Evolutionary conservation across 2,329 filamentous ascomycete species (phyloP).

Genomic region (Didymellaceae sp.): DNA sequence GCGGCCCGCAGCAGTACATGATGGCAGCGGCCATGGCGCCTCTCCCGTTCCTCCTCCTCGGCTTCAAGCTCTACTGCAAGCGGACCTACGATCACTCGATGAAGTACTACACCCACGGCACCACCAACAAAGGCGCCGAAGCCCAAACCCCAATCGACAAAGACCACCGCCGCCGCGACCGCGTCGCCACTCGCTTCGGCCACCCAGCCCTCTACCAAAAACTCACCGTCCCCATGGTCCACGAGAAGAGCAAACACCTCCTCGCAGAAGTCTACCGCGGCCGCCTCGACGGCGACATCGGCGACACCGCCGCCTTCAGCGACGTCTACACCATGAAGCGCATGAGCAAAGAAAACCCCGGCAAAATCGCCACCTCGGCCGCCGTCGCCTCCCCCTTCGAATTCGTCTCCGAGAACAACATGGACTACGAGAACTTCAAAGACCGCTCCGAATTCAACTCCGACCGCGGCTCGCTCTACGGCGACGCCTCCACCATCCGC

Average conservation of each 20-base stretch:
- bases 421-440: constrained; percentile 93
- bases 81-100: constrained; percentile 78
- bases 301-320: constrained; percentile 74
- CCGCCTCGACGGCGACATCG: constrained; percentile 68
- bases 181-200: constrained; percentile 76
- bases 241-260: constrained; percentile 85
- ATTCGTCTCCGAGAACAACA: constrained; percentile 81
- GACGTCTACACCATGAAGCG: constrained; percentile 80
- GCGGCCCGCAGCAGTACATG: constrained; percentile 48
- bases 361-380: constrained; percentile 52
- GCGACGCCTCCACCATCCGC: constrained; percentile 64
- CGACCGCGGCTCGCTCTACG: constrained; percentile 70
- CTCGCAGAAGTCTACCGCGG: constrained; percentile 87
- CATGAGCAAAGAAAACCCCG: constrained; percentile 70
- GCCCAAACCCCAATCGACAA: constrained; percentile 49
- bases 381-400: constrained; percentile 71
- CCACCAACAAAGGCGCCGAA: constrained; percentile 59
- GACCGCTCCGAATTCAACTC: constrained; percentile 86
- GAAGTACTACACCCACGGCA: constrained; percentile 77
- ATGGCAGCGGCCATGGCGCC: constrained; percentile 76
- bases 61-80: constrained; percentile 86
- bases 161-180: constrained; percentile 63
- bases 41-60: constrained; percentile 76
- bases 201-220: constrained; percentile 90
- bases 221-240: constrained; percentile 93